Percentiles rank a stretch among this genome's conserved stretches.
Evolutionary conservation across 78 protist species (phyloP).

Genomic region (Mastigamoeba balamuthi): DNA sequence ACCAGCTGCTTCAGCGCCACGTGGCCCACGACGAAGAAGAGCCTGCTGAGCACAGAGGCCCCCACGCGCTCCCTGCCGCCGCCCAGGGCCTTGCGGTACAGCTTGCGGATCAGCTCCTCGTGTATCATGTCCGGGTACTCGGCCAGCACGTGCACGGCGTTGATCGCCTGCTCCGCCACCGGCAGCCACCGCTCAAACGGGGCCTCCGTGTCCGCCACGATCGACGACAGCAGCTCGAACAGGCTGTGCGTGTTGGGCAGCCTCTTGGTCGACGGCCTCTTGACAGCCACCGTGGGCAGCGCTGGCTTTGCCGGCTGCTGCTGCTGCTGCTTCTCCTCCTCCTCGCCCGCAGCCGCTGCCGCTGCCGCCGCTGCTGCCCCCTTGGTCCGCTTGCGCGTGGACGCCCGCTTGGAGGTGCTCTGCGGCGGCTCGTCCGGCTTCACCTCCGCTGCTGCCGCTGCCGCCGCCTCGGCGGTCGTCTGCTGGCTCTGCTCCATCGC

Average conservation of each 20-base stretch:
- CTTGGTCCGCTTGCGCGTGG: too few relatives aligned
- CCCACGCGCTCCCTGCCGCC: not conserved
- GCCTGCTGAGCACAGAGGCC: not conserved
- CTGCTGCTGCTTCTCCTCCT: not conserved
- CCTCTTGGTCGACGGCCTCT: not conserved
- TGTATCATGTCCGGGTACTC: conserved; percentile 32
- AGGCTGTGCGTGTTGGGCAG: conserved; percentile 1
- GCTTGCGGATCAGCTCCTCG: not conserved
- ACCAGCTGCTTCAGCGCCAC: conserved; percentile 51
- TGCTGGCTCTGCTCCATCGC: not conserved
- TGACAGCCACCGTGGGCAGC: not conserved
- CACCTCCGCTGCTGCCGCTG: too few relatives aligned
- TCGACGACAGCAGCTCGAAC: not conserved
- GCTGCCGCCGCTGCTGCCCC: too few relatives aligned
- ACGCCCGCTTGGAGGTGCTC: too few relatives aligned
- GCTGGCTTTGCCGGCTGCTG: not conserved
- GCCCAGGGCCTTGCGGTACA: not conserved
- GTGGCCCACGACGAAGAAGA: conserved; percentile 61
- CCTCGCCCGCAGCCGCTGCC: not conserved
- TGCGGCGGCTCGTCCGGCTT: too few relatives aligned
- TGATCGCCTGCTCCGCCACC: conserved; percentile 43
- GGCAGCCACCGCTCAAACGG: conserved; percentile 8
- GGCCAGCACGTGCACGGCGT: conserved; percentile 20
- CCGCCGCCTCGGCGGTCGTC: too few relatives aligned
- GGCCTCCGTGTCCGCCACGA: not conserved